Evolutionary conservation across 805 yeast species (phyloP), one percentile per base, ranked within the genome.

Genomic region (Metschnikowia lochheadii): DNA sequence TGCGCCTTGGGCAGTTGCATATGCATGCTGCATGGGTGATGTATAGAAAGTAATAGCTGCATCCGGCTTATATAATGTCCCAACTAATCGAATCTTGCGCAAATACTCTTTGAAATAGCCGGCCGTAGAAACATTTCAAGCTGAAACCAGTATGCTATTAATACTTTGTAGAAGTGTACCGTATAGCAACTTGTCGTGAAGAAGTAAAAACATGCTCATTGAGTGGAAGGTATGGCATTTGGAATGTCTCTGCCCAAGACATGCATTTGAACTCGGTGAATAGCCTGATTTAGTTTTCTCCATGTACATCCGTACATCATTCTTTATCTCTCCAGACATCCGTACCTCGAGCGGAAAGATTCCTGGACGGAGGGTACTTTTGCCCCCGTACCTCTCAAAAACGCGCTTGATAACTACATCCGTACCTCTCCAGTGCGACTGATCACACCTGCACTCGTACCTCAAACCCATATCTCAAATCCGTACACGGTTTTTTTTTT

Each of bases 11-110:
- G 17, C 32, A 15, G 38, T 20, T 42, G 38, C 45, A 42, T 33
- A 42, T 33, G 38, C 45, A 42, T 39, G 18, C 36, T 41, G 36
- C 17, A 41, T 29, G 11, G 6, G 8, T 31, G 44, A 42, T 42
- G 45, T n/a, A 42, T 42, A 34, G 45, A 42, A 42, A 18, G 18
- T 20, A 10, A 5, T 17, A 15, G 31, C 38, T 42, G 45, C 38
- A 21, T 29, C n/a, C 15, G 38, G 20, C 26, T 33, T 17, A 32
- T 26, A 13, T 6, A 18, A 4, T 13, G 20, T 8, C 18, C 32
- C 23, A 4, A n/a, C 31, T 20, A 20, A 42, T 42, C 37, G 45
- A 42, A 33, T 42, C 45, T 42, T 20, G 45, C 45, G 31, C 38
- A 32, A 20, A 18, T 21, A 15, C 36, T 14, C 37, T 33, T 20